These are phyloP conservation scores for Corylus heterophylla DNA, from an alignment of 306 rosid species.

Conservation along the genomic window DNA sequence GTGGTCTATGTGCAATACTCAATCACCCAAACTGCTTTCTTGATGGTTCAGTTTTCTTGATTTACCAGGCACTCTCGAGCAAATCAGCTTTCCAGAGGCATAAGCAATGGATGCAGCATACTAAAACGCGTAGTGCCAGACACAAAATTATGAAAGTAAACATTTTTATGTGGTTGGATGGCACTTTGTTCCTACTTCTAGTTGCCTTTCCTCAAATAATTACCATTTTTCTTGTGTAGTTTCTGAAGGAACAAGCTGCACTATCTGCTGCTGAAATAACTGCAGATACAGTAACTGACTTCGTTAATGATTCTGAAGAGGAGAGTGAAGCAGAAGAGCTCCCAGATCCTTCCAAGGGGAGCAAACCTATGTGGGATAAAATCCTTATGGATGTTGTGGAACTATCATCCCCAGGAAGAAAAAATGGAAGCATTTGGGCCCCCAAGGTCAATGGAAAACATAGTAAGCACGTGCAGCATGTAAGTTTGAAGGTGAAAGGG, in stretches of 20 bases:
- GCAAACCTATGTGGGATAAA: slow-evolving; percentile 56
- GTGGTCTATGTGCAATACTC: not conserved
- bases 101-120: slow-evolving; percentile 97
- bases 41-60: slow-evolving; percentile 30
- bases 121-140: slow-evolving; percentile 97
- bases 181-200: slow-evolving; percentile 4
- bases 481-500: slow-evolving; percentile 57
- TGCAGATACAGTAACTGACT: slow-evolving; percentile 71
- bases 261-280: slow-evolving; percentile 89
- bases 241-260: slow-evolving; percentile 96
- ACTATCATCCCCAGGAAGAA: slow-evolving; percentile 48
- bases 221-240: slow-evolving; percentile 52
- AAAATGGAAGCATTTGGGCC: slow-evolving; percentile 58
- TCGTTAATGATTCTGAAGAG: slow-evolving; percentile 69
- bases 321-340: slow-evolving; percentile 69
- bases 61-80: slow-evolving; percentile 86
- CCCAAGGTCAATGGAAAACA: slow-evolving; percentile 94
- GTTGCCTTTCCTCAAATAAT: slow-evolving; percentile 15
- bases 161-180: slow-evolving; percentile 21
- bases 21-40: not conserved
- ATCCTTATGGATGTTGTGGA: slow-evolving; percentile 48
- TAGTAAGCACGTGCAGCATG: slow-evolving; percentile 59
- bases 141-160: slow-evolving; percentile 98
- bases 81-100: slow-evolving; percentile 98
- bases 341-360: slow-evolving; percentile 45